Evolutionary conservation across 2,329 filamentous ascomycete genomes (phyloP).

Genomic region (Coniochaeta pulveracea): DNA sequence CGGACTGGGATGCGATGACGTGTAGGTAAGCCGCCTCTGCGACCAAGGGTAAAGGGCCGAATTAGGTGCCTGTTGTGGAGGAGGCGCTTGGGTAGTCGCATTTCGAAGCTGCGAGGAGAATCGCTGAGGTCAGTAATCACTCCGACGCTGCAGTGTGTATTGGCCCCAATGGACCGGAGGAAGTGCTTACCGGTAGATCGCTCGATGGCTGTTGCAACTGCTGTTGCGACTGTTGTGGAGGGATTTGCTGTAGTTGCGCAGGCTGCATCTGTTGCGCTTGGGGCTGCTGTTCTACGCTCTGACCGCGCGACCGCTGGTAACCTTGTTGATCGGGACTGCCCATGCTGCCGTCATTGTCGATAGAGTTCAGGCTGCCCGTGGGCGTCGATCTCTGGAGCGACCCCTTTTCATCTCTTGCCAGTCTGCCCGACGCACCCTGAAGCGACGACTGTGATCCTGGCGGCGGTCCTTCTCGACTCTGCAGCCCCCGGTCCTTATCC

Average conservation of each 20-base stretch:
- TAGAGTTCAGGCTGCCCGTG: constrained; percentile 66
- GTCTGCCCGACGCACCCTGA: constrained; percentile 34
- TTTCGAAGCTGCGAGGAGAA: constrained; percentile 41
- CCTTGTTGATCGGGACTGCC: constrained; percentile 52
- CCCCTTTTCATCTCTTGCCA: constrained; percentile 44
- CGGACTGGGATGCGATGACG: constrained; percentile 68
- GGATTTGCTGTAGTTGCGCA: constrained; percentile 17
- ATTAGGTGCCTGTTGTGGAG: constrained; percentile 52
- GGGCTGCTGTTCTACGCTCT: constrained; percentile 37
- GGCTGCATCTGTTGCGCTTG: constrained; percentile 35
- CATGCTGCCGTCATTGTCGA: constrained; percentile 46
- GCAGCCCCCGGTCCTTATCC: constrained; percentile 44
- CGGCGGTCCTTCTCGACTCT: constrained; percentile 42
- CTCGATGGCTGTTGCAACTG: constrained; percentile 26
- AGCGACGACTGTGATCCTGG: constrained; percentile 34
- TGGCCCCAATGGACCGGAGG: background rate
- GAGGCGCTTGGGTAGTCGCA: constrained; percentile 23
- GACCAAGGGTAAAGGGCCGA: constrained; percentile 92
- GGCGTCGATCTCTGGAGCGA: constrained; percentile 53
- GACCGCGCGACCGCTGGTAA: constrained; percentile 43
- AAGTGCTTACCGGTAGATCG: constrained; percentile 29
- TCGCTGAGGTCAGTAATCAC: constrained; percentile 7
- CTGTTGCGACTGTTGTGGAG: too few relatives aligned
- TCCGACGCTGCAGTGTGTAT: background rate
- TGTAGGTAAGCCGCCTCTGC: constrained; percentile 77